phyloP scores from a whole-genome alignment of 129 eudicot species.

The Apium graveolens region DNA sequence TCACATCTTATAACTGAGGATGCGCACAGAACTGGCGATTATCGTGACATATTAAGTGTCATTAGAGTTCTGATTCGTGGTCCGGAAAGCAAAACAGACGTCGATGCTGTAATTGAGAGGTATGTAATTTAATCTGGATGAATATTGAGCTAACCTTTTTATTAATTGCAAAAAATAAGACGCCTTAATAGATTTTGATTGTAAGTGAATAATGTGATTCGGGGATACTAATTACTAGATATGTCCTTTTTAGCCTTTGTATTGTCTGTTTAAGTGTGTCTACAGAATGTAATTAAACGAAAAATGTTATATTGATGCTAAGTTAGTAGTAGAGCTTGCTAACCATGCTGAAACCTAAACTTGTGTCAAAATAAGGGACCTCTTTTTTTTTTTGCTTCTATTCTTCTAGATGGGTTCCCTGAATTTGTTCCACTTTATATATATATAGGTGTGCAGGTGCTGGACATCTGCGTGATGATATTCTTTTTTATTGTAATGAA shows the following conservation, averaged over 20 bases:
- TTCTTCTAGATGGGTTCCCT: background rate
- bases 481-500: conserved; percentile 53
- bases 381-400: background rate
- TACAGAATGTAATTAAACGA: background rate
- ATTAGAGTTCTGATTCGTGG: conserved; percentile 82
- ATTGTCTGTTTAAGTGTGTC: background rate
- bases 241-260: background rate
- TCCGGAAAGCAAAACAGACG: conserved; percentile 82
- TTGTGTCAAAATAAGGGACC: background rate
- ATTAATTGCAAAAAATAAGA: background rate
- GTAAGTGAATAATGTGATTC: background rate
- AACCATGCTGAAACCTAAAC: background rate
- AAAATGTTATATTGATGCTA: background rate
- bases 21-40: conserved; percentile 78
- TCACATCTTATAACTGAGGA: conserved; percentile 25
- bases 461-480: conserved; percentile 84
- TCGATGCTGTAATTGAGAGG: conserved; percentile 79
- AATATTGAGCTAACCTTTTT: background rate
- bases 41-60: conserved; percentile 85
- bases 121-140: conserved; percentile 19
- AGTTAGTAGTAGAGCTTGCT: background rate
- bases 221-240: background rate
- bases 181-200: background rate
- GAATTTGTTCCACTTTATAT: conserved; percentile 1
- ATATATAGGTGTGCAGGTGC: conserved; percentile 98